A percentile compares a stretch with the other conserved stretches of the same genome.
Evolutionary conservation across 176 grass and related monocot genomes (phyloP).

Genomic region (Oryza australiensis): DNA sequence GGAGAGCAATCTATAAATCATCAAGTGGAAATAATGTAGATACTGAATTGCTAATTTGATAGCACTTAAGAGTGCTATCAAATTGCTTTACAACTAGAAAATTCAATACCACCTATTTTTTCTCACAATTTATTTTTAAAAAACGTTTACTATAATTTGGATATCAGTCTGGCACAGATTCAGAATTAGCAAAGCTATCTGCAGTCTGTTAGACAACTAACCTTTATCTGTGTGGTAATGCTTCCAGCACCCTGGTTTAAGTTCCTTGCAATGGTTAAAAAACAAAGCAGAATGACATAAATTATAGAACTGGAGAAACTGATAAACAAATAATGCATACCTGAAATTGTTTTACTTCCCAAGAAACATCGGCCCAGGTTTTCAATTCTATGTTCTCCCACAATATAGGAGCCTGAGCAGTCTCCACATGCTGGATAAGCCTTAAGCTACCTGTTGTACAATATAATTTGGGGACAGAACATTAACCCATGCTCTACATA

Average conservation of each 20-base stretch:
- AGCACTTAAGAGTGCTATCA: too few relatives aligned
- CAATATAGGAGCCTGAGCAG: slow-evolving; percentile 54
- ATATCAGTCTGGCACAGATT: background rate
- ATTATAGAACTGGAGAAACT: background rate
- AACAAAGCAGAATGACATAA: background rate
- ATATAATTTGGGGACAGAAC: background rate
- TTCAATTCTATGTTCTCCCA: slow-evolving; percentile 55
- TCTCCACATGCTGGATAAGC: slow-evolving; percentile 82
- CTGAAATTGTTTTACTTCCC: slow-evolving; percentile 64
- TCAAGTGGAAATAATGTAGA: background rate
- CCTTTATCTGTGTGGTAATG: slow-evolving; percentile 82
- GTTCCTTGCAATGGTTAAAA: slow-evolving; percentile 47
- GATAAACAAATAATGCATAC: slow-evolving; percentile 36
- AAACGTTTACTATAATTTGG: slow-evolving; percentile 4
- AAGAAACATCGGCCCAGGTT: slow-evolving; percentile 67
- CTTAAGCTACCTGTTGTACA: slow-evolving; percentile 82
- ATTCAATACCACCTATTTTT: background rate
- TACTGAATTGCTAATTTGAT: background rate
- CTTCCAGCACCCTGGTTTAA: slow-evolving; percentile 60
- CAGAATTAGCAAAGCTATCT: background rate
- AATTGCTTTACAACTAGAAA: background rate
- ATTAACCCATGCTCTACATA: slow-evolving; percentile 12
- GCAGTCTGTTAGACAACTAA: slow-evolving; percentile 35
- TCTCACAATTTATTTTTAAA: background rate
- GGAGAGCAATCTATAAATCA: background rate